phyloP scores from a whole-genome alignment of 306 rosid species.

The Arachis hypogaea region DNA sequence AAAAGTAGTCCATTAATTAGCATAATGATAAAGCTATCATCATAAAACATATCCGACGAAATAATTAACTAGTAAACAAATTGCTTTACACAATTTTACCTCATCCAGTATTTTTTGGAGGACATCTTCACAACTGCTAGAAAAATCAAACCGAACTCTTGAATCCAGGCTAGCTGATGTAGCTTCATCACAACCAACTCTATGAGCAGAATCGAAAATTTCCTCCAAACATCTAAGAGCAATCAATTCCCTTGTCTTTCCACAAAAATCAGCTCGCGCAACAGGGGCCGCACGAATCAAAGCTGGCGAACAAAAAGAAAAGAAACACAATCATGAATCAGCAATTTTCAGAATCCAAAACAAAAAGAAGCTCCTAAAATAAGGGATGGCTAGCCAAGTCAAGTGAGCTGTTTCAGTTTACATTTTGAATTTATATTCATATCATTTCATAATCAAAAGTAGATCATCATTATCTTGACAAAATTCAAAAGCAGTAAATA shows the following conservation, averaged over 20 bases:
- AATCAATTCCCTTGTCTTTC: slow-evolving; percentile 59
- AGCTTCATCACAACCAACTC: slow-evolving; percentile 24
- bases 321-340: not conserved
- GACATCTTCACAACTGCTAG: slow-evolving; percentile 53
- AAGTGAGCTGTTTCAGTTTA: not conserved
- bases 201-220: slow-evolving; percentile 38
- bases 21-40: slow-evolving; percentile 23
- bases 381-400: not conserved
- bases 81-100: slow-evolving; percentile 47
- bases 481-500: not conserved
- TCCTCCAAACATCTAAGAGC: slow-evolving; percentile 77
- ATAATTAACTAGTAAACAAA: slow-evolving; percentile 14
- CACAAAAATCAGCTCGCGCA: slow-evolving; percentile 38
- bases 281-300: slow-evolving; percentile 53
- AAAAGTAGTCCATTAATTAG: not conserved
- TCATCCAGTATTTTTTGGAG: slow-evolving; percentile 50
- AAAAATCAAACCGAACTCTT: slow-evolving; percentile 51
- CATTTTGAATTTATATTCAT: not conserved
- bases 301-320: slow-evolving; percentile 45
- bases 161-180: slow-evolving; percentile 44
- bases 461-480: not conserved
- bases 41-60: slow-evolving; percentile 23
- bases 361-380: not conserved
- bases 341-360: not conserved
- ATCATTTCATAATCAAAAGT: not conserved